Conservation (phyloP, 2,329 filamentous ascomycete genomes). For the Hymenoscyphus fructigenus region DNA sequence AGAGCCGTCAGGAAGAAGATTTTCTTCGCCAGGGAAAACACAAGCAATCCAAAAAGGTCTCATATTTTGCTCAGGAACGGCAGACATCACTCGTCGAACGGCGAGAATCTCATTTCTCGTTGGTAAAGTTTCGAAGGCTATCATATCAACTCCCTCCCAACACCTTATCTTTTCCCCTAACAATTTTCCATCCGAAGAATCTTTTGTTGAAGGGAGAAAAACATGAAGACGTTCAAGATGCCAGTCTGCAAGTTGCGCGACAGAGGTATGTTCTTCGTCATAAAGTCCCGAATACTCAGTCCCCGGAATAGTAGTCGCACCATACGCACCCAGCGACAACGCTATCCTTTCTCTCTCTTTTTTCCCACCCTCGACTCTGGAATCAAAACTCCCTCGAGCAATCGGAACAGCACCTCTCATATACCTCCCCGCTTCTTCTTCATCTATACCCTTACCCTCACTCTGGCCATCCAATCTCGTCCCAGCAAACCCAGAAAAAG, state of each 20-base stretch:
- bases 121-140: conserved; percentile 67
- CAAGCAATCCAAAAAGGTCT: conserved; percentile 57
- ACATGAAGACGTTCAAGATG: conserved; percentile 54
- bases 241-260: conserved; percentile 52
- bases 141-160: conserved; percentile 45
- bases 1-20: conserved; percentile 57
- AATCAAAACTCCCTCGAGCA: conserved; percentile 59
- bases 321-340: conserved; percentile 64
- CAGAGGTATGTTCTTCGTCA: conserved; percentile 47
- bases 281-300: conserved; percentile 66
- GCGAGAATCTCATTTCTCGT: conserved; percentile 61
- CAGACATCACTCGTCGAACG: conserved; percentile 23
- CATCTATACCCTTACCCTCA: not conserved
- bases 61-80: not conserved
- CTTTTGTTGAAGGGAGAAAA: conserved; percentile 40
- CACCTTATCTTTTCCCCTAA: conserved; percentile 14
- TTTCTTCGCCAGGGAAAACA: conserved; percentile 57
- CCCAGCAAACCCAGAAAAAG: conserved; percentile 51
- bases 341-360: conserved; percentile 44
- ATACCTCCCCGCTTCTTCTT: conserved; percentile 67
- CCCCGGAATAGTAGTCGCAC: conserved; percentile 63
- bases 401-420: conserved; percentile 66
- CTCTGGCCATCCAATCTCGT: not conserved
- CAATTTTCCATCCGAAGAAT: not conserved
- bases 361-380: conserved; percentile 39